phyloP scores from a whole-genome alignment of 257 asterid species.

The Solanum sitiens region DNA sequence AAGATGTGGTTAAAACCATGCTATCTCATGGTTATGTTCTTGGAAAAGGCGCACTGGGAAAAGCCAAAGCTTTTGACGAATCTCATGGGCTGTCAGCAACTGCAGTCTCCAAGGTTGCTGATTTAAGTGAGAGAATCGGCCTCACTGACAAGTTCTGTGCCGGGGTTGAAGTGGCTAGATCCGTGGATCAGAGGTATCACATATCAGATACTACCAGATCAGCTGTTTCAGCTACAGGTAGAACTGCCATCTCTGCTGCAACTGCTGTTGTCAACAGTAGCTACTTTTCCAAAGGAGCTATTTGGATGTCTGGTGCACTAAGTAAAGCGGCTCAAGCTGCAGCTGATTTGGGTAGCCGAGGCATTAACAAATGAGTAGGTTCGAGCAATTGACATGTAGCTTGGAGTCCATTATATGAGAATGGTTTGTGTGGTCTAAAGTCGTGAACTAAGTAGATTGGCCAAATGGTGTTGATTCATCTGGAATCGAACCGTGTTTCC shows the following conservation, averaged over 20 bases:
- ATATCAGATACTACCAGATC: conserved; percentile 55
- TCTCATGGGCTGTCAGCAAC: conserved; percentile 86
- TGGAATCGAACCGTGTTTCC: background rate
- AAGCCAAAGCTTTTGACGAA: conserved; percentile 78
- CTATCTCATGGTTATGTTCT: conserved; percentile 61
- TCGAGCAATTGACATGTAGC: background rate
- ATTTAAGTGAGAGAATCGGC: conserved; percentile 66
- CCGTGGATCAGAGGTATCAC: conserved; percentile 51
- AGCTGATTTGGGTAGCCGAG: conserved; percentile 63
- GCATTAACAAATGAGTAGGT: conserved; percentile 16
- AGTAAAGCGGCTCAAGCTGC: conserved; percentile 71
- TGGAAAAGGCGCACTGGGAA: conserved; percentile 75
- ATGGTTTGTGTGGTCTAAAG: background rate
- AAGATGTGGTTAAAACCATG: conserved; percentile 84
- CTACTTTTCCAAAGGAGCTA: conserved; percentile 78
- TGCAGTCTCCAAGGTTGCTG: conserved; percentile 90
- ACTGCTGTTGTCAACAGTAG: conserved; percentile 58
- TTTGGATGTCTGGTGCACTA: conserved; percentile 81
- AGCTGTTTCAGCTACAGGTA: conserved; percentile 75
- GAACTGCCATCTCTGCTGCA: conserved; percentile 74
- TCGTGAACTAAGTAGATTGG: background rate
- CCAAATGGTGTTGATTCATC: background rate
- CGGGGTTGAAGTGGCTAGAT: conserved; percentile 68
- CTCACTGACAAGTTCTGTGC: conserved; percentile 69
- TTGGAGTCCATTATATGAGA: background rate